Evolutionary conservation across 495 filamentous ascomycete species (phyloP), one percentile per base, ranked within the genome.

Genomic region (Penicillium taxi): DNA sequence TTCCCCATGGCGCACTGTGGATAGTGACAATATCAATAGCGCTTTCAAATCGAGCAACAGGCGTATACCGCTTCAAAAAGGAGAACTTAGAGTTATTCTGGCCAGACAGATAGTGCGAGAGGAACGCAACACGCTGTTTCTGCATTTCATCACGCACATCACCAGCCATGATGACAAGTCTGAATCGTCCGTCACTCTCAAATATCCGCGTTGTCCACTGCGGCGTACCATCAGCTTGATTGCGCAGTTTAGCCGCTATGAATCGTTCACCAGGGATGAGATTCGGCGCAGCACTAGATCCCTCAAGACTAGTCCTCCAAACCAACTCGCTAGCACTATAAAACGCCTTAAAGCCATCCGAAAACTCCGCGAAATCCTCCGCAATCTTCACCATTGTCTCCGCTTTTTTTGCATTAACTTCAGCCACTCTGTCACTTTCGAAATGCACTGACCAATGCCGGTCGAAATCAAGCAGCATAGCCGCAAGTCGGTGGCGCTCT

Each of bases 401-500:
- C 6, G 44, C 27, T 17, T 55, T 55, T 11, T 30, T 37, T 1
- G 41, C 20, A 9, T 15, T 35, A 11, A 16, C 29, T 3, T 24
- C 35, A 7, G 4, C 36, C 8, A 18, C 7, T 13, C 31, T 23
- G 1, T 38, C 18, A 23, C 6, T 18, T 9, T 33, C 27, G 24
- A 59, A 59, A 4, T 52, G 32, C 1, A 32, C 34, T 6, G 52
- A 48, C 52, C 48, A 60, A 20, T 42, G 30, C 1, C 50, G 47
- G 57, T 91, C 85, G 47, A 86, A 87, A 15, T 77, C 67, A 13
- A 91, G 64, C 1, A 91, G 63, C 26, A 79, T 77, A 37, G 83
- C 68, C 6, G 85, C 85, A 8, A 87, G 70, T 9, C 73, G 65
- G 35, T 77, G 74, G 22, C 85, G 74, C 58, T 91, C 85, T 4